Evolutionary conservation across 306 rosid species (phyloP).

Genomic region (Senna tora): DNA sequence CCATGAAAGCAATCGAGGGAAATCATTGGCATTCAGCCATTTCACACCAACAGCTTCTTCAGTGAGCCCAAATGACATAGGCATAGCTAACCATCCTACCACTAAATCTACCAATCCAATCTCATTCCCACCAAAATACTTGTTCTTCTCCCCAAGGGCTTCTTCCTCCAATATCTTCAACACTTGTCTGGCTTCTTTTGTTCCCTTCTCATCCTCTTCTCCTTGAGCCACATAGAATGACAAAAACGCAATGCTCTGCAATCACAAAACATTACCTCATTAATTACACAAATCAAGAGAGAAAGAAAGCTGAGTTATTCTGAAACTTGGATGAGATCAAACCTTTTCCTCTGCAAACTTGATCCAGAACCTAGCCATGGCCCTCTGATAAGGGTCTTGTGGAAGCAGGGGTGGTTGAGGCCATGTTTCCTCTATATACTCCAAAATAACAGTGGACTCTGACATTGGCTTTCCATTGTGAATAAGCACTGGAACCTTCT

Average conservation of each 20-base stretch:
- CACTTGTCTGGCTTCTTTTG: conserved; percentile 27
- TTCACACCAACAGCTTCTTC: conserved; percentile 41
- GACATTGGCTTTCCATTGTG: conserved; percentile 38
- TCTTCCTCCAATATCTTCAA: conserved; percentile 40
- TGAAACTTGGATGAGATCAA: background rate
- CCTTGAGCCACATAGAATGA: conserved; percentile 14
- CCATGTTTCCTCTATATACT: conserved; percentile 47
- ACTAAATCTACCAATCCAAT: conserved; percentile 36
- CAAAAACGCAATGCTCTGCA: background rate
- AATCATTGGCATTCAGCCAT: conserved; percentile 25
- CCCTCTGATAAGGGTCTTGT: conserved; percentile 35
- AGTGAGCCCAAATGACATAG: conserved; percentile 16
- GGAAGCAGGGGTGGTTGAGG: conserved; percentile 39
- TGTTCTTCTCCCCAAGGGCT: conserved; percentile 40
- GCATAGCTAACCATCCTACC: conserved; percentile 35
- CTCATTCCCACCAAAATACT: conserved; percentile 43
- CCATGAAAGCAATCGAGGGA: conserved; percentile 46
- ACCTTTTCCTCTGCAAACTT: conserved; percentile 43
- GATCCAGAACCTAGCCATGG: conserved; percentile 44
- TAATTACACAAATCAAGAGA: background rate
- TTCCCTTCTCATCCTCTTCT: conserved; percentile 40
- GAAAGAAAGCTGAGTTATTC: background rate
- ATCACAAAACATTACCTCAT: background rate
- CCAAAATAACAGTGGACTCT: conserved; percentile 38
- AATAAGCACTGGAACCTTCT: conserved; percentile 40